A percentile compares a stretch with the other conserved stretches of the same genome.
Evolutionary conservation across 164 flowering plant genomes (phyloP).

Genomic region (Houttuynia cordata): DNA sequence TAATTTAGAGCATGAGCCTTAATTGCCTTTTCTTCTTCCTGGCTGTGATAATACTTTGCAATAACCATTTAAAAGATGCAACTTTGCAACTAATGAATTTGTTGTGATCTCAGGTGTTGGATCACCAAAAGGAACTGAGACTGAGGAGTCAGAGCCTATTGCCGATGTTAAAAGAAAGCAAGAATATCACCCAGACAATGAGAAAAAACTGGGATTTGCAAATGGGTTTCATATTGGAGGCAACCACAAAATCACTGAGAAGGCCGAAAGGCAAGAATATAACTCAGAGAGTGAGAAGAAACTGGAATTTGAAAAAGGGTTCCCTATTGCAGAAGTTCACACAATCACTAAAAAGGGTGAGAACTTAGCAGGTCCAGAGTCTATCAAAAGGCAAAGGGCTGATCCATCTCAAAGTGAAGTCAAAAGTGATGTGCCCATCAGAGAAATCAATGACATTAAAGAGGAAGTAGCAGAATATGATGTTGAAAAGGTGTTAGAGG

Average conservation of each 20-base stretch:
- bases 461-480: conserved; percentile 32
- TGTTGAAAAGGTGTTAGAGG: conserved; percentile 48
- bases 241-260: too few relatives aligned
- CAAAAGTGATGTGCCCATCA: conserved; percentile 6
- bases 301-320: conserved; percentile 8
- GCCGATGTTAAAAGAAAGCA: too few relatives aligned
- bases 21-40: not conserved
- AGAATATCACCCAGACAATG: too few relatives aligned
- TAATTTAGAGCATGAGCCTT: not conserved
- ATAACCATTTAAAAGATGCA: not conserved
- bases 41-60: too few relatives aligned
- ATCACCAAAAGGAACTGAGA: conserved; percentile 13
- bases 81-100: not conserved
- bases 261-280: conserved; percentile 7
- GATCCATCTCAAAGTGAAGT: not conserved
- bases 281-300: conserved; percentile 5
- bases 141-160: conserved; percentile 1
- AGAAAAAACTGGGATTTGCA: too few relatives aligned
- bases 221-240: too few relatives aligned
- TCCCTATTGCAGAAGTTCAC: conserved; percentile 1
- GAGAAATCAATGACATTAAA: conserved; percentile 14
- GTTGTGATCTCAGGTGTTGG: conserved; percentile 14
- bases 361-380: not conserved
- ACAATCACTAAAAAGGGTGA: conserved; percentile 4
- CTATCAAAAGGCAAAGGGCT: not conserved